Conservation (phyloP, 331 rosid species). For the Phaseolus coccineus region DNA sequence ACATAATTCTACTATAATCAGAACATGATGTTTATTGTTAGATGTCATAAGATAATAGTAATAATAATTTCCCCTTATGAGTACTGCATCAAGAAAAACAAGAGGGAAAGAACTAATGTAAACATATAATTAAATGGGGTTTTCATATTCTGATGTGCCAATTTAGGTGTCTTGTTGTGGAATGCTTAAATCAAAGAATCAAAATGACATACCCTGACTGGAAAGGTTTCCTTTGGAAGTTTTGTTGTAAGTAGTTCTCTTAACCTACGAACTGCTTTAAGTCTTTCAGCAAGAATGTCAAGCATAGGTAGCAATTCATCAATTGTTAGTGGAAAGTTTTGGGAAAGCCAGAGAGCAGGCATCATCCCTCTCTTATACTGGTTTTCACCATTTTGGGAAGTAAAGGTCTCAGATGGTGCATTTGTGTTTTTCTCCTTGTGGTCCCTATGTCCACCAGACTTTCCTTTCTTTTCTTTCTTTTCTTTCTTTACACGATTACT, state of each 20-base stretch:
- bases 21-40: not conserved
- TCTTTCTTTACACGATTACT: conserved; percentile 30
- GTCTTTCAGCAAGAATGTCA: conserved; percentile 88
- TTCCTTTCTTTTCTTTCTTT: conserved; percentile 74
- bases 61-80: not conserved
- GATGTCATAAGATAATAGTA: not conserved
- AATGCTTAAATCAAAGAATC: not conserved
- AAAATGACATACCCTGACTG: conserved; percentile 77
- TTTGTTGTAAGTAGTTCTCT: conserved; percentile 93
- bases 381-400: conserved; percentile 52
- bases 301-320: conserved; percentile 89
- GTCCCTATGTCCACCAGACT: conserved; percentile 71
- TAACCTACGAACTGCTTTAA: conserved; percentile 87
- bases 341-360: conserved; percentile 91
- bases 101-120: conserved; percentile 1
- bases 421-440: conserved; percentile 56
- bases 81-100: not conserved
- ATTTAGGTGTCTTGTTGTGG: conserved; percentile 5
- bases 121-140: not conserved
- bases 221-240: conserved; percentile 89
- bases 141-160: too few relatives aligned
- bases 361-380: conserved; percentile 79
- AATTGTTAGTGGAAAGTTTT: conserved; percentile 72
- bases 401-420: conserved; percentile 49
- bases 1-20: not conserved